Evolutionary conservation across 441 rosid species (phyloP), one percentile per base, ranked within the genome.

Genomic region (Flueggea neowawraea): DNA sequence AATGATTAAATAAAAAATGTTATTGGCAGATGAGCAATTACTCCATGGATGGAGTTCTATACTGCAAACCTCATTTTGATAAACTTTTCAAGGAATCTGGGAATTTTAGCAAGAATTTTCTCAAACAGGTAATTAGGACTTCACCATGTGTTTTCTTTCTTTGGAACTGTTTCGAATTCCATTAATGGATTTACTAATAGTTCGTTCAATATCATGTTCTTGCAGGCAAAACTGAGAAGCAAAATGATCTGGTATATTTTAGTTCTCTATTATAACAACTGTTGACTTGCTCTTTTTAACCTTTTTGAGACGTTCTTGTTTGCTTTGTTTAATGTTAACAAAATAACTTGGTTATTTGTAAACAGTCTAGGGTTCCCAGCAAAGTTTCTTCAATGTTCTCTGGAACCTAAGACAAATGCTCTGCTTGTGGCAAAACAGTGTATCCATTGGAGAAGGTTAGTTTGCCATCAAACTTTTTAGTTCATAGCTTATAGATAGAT

Each of bases 61-160:
- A 84, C 61, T 95, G 99, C 85, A 95, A 80, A 83, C 16, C 92
- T 62, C 99, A 95, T 70, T 95, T 95, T 54, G 99, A 91, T 78
- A 97, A 91, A 57, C 96, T 95, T 53, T 95, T 86, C 74, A 95
- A 91, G 79, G 99, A 94, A 79, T 86, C 96, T 72, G 99, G 97
- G 58, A 86, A 91, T 77, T 94, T 84, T 78, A 89, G 92, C 88
- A 94, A 91, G 86, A 94, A 89, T 70, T 94, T 94, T 54, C 96
- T 54, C 96, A 87, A 16, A 54, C 86, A 51, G 85, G 98, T 83
- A 48, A 64, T 36, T 36, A 36, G 41, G 9, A 36, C 9, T 5
- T 5, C 9, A 36, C 7, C 6, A 36, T 36, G 28, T 22, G 28
- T 22, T 22, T 22, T 22, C 28, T 22, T 22, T 22, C 32, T 63